phyloP scores from a whole-genome alignment of 257 asterid species.

The Solanum commersonii region DNA sequence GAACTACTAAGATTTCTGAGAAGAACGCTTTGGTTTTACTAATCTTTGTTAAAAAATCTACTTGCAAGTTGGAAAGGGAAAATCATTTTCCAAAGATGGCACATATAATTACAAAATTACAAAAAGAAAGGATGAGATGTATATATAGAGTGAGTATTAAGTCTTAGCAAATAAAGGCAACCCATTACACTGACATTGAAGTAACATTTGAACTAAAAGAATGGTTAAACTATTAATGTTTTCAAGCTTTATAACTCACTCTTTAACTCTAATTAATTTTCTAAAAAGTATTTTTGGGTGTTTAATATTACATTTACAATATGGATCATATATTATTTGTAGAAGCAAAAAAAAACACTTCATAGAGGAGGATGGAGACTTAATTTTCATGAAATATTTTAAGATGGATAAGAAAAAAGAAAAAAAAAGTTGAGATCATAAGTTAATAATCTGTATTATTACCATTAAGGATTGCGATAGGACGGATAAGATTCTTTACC shows the following conservation, averaged over 20 bases:
- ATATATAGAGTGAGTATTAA: conserved; percentile 25
- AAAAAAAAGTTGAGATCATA: background rate
- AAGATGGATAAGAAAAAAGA: background rate
- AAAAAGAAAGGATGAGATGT: conserved; percentile 17
- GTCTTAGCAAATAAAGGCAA: conserved; percentile 12
- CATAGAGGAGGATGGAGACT: background rate
- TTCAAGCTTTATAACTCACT: background rate
- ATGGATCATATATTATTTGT: background rate
- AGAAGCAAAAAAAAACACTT: background rate
- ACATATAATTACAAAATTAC: background rate
- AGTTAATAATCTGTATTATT: background rate
- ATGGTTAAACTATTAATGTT: background rate
- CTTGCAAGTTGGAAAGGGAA: background rate
- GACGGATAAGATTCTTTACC: background rate
- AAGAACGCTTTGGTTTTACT: background rate
- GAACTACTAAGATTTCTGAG: background rate
- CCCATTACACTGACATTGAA: conserved; percentile 19
- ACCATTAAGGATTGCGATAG: background rate
- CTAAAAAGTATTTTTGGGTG: background rate
- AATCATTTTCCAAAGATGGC: background rate
- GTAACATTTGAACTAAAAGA: conserved; percentile 38
- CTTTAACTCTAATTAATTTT: background rate
- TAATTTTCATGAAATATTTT: background rate
- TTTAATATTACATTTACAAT: background rate
- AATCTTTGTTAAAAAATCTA: background rate